Conservation (phyloP, 75 land plant species). For the Sequoia sempervirens region DNA sequence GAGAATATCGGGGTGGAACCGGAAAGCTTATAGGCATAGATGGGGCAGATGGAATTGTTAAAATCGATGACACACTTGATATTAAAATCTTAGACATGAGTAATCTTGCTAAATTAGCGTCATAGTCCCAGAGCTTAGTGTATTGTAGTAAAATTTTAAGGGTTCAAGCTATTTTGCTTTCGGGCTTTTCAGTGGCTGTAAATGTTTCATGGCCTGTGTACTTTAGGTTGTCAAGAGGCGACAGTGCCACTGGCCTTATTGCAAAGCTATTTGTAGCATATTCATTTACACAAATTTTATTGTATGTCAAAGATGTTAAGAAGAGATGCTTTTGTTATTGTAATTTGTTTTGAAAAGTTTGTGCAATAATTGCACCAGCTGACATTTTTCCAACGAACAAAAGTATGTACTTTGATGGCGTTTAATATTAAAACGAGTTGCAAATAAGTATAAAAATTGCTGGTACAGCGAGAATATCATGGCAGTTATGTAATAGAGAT, state of each 20-base stretch:
- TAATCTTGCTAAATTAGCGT: conserved; percentile 57
- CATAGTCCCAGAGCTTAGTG: conserved; percentile 9
- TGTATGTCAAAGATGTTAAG: not conserved
- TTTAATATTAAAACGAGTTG: not conserved
- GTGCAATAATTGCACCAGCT: not conserved
- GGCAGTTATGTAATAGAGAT: not conserved
- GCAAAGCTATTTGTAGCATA: conserved; percentile 7
- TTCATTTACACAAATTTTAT: not conserved
- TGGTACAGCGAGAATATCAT: not conserved
- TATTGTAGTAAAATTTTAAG: not conserved
- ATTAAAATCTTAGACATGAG: conserved; percentile 86
- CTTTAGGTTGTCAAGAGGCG: not conserved
- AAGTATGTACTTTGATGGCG: not conserved
- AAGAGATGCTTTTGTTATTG: not conserved
- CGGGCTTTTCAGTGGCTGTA: not conserved
- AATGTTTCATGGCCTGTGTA: not conserved
- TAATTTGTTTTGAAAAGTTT: not conserved
- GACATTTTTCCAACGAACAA: not conserved
- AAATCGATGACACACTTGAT: conserved; percentile 71
- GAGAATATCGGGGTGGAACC: conserved; percentile 65
- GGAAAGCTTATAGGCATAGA: conserved; percentile 93
- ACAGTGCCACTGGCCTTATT: not conserved
- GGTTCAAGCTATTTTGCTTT: conserved; percentile 2
- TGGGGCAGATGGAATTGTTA: conserved; percentile 88
- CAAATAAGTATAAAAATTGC: not conserved